Conservation (phyloP, 805 yeast genomes). For the Lipomyces spencermartinsiae region DNA sequence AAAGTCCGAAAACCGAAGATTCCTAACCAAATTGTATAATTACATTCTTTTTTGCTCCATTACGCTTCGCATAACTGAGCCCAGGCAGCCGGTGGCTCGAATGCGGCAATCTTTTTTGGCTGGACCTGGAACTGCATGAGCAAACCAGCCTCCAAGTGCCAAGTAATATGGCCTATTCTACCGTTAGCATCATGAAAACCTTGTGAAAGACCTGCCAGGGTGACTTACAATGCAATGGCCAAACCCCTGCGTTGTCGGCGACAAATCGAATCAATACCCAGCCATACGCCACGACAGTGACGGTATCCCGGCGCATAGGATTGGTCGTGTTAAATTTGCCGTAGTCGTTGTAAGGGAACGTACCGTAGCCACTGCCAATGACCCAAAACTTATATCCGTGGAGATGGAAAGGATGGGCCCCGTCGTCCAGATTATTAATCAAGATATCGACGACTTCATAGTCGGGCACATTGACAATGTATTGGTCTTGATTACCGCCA, state of each 20-base stretch:
- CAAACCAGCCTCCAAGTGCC: conserved; percentile 93
- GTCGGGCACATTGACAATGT: conserved; percentile 47
- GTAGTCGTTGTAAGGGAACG: conserved; percentile 57
- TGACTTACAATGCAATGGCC: conserved; percentile 84
- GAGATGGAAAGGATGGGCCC: conserved; percentile 92
- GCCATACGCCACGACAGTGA: conserved; percentile 73
- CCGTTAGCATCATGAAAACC: conserved; percentile 71
- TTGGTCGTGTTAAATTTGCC: conserved; percentile 49
- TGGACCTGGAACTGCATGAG: conserved; percentile 43
- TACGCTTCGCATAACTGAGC: conserved; percentile 36
- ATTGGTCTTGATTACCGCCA: conserved; percentile 37
- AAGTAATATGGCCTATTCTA: conserved; percentile 91
- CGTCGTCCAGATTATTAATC: conserved; percentile 77
- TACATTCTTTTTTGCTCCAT: background rate
- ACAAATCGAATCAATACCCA: conserved; percentile 61
- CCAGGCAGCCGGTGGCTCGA: conserved; percentile 44
- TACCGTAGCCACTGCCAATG: conserved; percentile 62
- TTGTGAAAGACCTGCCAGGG: conserved; percentile 42
- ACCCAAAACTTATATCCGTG: conserved; percentile 90
- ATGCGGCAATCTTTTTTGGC: conserved; percentile 37
- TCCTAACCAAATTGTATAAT: background rate
- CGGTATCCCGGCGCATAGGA: conserved; percentile 73
- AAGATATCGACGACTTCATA: conserved; percentile 71
- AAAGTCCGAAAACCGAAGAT: background rate
- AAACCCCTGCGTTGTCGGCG: conserved; percentile 90